Evolutionary conservation across 2,329 filamentous ascomycete species (phyloP), one percentile per base, ranked within the genome.

Genomic region (Apiospora malaysiana): DNA sequence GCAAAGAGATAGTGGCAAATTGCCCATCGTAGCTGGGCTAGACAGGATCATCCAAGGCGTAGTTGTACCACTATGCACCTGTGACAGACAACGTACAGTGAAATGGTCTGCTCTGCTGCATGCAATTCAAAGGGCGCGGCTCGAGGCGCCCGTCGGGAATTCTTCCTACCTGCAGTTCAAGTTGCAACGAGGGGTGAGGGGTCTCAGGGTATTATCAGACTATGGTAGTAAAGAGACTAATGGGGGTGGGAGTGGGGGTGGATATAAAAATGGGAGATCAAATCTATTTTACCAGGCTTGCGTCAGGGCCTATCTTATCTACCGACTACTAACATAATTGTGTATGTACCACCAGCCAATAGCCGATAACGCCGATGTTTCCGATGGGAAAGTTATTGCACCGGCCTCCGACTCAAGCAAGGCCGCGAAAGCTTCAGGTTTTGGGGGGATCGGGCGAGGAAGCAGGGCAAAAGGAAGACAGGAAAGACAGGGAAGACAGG

Each of bases 351-450:
- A n/a, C n/a, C 32, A 18, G 1, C 56, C 56, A 63, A 63, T 63
- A 63, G 56, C 56, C 56, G 56, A 63, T 63, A 63, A n/a, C 56
- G 18, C 56, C 56, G 56, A 59, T 32, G 49, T 37, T 59, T 59
- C 51, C 51, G 56, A 59, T 59, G 51, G 27, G 56, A 40, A 10
- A 23, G 56, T 63, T 59, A 16, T 59, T 59, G 51, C 51, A 37
- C 51, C 51, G 51, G 51, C 25, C 25, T 8, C 49, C 49, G 49
- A 56, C 49, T 25, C 40, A 42, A 6, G 40, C n/a, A 9, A 42
- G 40, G 40, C 40, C 40, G 40, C 40, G 40, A 42, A 42, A 42
- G 25, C 49, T 32, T 47, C 21, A 9, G 46, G 21, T 47, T n/a
- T 47, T 47, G 9, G 46, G 46, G 46, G 21, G 16, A n/a, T 49